Conservation (phyloP, 2,329 filamentous ascomycete genomes). For the Alternaria angustiovoidea region DNA sequence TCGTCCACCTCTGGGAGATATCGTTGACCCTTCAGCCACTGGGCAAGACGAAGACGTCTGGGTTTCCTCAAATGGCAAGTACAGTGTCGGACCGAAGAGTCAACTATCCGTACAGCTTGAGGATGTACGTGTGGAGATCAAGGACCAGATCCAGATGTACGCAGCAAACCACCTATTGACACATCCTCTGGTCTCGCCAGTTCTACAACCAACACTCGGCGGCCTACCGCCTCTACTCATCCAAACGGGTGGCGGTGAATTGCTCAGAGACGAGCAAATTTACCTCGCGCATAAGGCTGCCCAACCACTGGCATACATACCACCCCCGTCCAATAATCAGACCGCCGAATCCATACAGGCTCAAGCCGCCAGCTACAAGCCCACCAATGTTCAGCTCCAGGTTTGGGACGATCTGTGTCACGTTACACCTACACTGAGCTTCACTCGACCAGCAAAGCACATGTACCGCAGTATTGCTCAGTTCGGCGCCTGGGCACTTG, state of each 20-base stretch:
- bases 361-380: constrained; percentile 73
- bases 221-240: constrained; percentile 89
- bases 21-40: constrained; percentile 16
- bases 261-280: constrained; percentile 92
- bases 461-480: constrained; percentile 95
- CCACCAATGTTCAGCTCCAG: constrained; percentile 91
- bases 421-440: constrained; percentile 90
- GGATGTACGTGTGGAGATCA: constrained; percentile 72
- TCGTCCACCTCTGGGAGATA: constrained; percentile 21
- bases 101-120: constrained; percentile 72
- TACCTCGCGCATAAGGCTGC: constrained; percentile 95
- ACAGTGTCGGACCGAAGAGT: constrained; percentile 44
- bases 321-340: constrained; percentile 53
- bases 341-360: constrained; percentile 67
- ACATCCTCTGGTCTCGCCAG: constrained; percentile 89
- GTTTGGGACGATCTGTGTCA: constrained; percentile 97
- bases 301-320: constrained; percentile 78
- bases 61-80: constrained; percentile 47
- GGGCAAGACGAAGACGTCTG: constrained; percentile 23
- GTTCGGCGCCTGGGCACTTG: constrained; percentile 90
- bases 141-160: constrained; percentile 91
- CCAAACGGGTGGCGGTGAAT: constrained; percentile 85
- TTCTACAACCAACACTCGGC: constrained; percentile 86
- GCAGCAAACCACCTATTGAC: constrained; percentile 84
- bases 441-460: constrained; percentile 92